Percentiles rank a stretch among this genome's conserved stretches.
These are phyloP conservation scores for Cucurbita ficifolia DNA, from an alignment of 306 rosid species.

Conservation along the genomic window DNA sequence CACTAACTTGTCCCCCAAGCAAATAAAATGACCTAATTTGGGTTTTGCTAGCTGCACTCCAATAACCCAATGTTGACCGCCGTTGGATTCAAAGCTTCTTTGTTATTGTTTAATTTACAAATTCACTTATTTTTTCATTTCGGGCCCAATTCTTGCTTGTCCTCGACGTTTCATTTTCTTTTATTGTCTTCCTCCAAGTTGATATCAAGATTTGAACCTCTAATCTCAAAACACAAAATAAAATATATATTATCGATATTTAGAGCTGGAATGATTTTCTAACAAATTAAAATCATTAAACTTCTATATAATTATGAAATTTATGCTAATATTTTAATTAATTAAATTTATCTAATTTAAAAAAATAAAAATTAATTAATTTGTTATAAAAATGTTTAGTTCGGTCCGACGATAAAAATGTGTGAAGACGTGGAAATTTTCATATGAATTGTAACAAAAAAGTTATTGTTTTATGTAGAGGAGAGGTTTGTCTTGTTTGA, in stretches of 20 bases:
- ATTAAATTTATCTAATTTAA: no score
- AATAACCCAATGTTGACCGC: neutral
- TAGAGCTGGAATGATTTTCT: no score
- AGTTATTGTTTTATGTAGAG: neutral
- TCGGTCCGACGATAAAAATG: neutral
- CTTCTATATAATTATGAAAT: no score
- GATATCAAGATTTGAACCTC: no score
- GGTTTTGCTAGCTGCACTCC: neutral
- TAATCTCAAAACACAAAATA: no score
- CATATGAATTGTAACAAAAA: neutral
- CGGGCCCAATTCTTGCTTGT: neutral
- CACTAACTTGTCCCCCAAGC: neutral
- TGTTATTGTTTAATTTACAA: neutral
- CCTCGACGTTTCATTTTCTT: neutral
- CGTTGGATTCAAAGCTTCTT: neutral
- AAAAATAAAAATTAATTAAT: no score
- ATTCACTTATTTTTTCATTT: neutral
- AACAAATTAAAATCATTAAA: no score
- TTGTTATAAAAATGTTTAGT: neutral
- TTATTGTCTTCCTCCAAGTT: no score
- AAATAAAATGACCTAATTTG: neutral
- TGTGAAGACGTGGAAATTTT: neutral
- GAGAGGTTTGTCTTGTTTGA: neutral
- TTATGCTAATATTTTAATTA: no score
- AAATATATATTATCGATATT: no score